phyloP scores from a whole-genome alignment of 2,329 filamentous ascomycete genomes.

The Cladophialophora psammophila region DNA sequence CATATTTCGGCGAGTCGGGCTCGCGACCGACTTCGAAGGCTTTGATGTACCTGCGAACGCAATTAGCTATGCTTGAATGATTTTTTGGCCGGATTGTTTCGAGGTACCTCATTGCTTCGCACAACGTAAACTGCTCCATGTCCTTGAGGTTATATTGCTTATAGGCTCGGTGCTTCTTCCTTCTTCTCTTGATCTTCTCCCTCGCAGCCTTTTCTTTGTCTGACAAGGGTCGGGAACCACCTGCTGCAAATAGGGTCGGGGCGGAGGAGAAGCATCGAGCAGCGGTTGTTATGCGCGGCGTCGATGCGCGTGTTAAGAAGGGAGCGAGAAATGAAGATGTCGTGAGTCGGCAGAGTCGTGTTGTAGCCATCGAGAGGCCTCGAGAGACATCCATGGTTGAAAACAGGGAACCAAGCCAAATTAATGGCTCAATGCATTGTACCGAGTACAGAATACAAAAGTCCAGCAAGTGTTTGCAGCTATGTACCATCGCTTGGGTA shows the following conservation, averaged over 20 bases:
- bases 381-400: constrained; percentile 29
- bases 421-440: neutral
- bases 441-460: neutral
- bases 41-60: constrained; percentile 75
- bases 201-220: constrained; percentile 58
- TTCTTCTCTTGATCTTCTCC: constrained; percentile 65
- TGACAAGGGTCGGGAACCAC: constrained; percentile 42
- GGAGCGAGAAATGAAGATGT: constrained; percentile 34
- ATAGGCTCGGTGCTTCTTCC: constrained; percentile 72
- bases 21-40: constrained; percentile 88
- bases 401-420: neutral
- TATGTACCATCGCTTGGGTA: neutral
- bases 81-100: constrained; percentile 6
- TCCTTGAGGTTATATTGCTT: constrained; percentile 68
- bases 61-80: neutral
- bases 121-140: constrained; percentile 77
- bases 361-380: constrained; percentile 27
- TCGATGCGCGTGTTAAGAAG: constrained; percentile 20
- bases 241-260: constrained; percentile 44
- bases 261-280: constrained; percentile 36
- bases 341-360: constrained; percentile 30
- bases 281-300: constrained; percentile 14
- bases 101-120: constrained; percentile 83
- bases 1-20: constrained; percentile 81
- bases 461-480: constrained; percentile 13